These are phyloP conservation scores for Leishmania tarentolae DNA, from an alignment of 208 protist genomes.

Conservation along the genomic window DNA sequence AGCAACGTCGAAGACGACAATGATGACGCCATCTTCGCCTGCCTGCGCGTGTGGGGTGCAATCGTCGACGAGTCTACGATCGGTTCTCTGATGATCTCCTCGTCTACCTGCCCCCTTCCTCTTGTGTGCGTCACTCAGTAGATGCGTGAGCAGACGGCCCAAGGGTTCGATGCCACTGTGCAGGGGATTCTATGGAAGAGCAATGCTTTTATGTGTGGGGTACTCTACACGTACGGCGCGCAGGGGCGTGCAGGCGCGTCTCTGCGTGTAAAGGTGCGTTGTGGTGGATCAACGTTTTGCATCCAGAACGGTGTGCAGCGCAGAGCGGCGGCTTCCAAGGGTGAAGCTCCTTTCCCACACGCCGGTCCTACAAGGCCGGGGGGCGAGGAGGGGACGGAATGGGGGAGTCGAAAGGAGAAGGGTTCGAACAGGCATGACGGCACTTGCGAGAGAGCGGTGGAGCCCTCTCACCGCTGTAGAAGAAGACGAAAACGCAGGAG, in stretches of 20 bases:
- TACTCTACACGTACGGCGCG: background rate
- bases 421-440: background rate
- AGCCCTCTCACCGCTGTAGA: background rate
- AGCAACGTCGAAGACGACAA: background rate
- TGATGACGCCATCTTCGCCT: conserved; percentile 2
- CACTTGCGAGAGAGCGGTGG: background rate
- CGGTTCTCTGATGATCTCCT: background rate
- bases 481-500: background rate
- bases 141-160: background rate
- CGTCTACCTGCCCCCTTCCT: background rate
- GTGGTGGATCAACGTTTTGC: background rate
- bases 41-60: background rate
- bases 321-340: background rate
- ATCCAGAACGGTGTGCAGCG: background rate
- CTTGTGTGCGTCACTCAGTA: background rate
- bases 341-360: background rate
- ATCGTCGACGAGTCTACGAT: background rate
- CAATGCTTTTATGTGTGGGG: background rate
- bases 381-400: background rate
- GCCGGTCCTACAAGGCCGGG: background rate
- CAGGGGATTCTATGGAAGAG: background rate
- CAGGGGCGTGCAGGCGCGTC: background rate
- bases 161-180: background rate
- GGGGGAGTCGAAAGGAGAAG: background rate
- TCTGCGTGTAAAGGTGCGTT: background rate